Conservation (phyloP, 2,329 filamentous ascomycete genomes). For the Lachnellula willkommii region DNA sequence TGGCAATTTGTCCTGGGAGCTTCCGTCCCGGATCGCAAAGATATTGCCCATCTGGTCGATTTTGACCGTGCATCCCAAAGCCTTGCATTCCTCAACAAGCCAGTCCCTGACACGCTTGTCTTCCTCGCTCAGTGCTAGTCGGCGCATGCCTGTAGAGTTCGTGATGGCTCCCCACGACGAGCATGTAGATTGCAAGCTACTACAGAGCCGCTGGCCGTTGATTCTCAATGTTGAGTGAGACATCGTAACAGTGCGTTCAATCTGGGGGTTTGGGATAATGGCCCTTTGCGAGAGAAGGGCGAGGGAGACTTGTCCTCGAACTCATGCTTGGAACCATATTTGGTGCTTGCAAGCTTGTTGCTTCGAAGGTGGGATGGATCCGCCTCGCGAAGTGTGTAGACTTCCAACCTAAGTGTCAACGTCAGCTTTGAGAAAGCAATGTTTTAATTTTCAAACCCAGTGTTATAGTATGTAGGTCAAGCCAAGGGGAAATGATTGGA, state of each 20-base stretch:
- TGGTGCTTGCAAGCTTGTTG: neutral
- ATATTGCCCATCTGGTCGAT: constrained; percentile 70
- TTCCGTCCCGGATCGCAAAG: constrained; percentile 64
- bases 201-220: constrained; percentile 23
- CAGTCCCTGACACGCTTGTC: constrained; percentile 70
- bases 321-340: neutral
- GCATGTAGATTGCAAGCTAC: constrained; percentile 22
- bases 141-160: constrained; percentile 57
- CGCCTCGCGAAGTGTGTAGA: neutral
- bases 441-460: too few relatives aligned
- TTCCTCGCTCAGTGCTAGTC: constrained; percentile 63
- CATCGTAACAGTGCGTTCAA: constrained; percentile 6
- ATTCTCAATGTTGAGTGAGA: constrained; percentile 13
- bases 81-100: constrained; percentile 60
- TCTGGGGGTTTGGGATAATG: neutral
- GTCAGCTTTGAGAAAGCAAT: too few relatives aligned
- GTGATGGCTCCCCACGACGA: constrained; percentile 22
- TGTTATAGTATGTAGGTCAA: too few relatives aligned
- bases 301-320: neutral
- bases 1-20: constrained; percentile 47
- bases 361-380: neutral
- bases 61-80: constrained; percentile 60
- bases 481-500: too few relatives aligned
- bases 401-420: too few relatives aligned
- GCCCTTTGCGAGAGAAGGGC: neutral